Evolutionary conservation across 2,329 filamentous ascomycete species (phyloP).

Genomic region (Hysterium pulicare): DNA sequence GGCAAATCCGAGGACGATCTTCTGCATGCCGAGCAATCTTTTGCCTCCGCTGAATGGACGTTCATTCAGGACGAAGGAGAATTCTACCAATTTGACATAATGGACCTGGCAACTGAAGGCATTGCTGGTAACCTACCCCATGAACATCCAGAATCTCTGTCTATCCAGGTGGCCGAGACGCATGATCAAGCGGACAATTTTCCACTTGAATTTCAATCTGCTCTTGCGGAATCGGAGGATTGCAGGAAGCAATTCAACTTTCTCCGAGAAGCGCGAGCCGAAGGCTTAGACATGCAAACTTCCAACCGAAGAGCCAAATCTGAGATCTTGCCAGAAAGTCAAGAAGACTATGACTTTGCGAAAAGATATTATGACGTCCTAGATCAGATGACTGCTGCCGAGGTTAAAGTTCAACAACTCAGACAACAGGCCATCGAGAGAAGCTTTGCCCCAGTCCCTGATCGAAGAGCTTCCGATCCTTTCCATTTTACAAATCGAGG

Average conservation of each 20-base stretch:
- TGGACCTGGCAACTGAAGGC: background rate
- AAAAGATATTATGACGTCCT: background rate
- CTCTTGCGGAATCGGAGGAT: background rate
- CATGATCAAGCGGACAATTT: background rate
- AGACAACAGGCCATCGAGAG: background rate
- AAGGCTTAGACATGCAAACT: background rate
- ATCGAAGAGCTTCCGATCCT: background rate
- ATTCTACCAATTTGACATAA: background rate
- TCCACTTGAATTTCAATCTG: background rate
- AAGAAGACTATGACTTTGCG: background rate
- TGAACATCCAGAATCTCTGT: background rate
- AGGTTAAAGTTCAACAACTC: background rate
- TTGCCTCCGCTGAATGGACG: background rate
- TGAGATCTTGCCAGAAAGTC: background rate
- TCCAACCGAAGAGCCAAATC: too few species aligned
- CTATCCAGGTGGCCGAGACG: background rate
- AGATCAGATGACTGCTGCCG: background rate
- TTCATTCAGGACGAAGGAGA: background rate
- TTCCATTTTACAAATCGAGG: background rate
- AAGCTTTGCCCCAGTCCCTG: background rate
- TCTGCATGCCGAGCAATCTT: background rate
- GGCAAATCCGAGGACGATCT: constrained; percentile 1
- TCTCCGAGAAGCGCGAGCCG: background rate
- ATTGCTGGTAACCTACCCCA: background rate
- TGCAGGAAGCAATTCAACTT: background rate